Base-by-base conservation (phyloP, 345 rosid genomes). In the Populus alba region DNA sequence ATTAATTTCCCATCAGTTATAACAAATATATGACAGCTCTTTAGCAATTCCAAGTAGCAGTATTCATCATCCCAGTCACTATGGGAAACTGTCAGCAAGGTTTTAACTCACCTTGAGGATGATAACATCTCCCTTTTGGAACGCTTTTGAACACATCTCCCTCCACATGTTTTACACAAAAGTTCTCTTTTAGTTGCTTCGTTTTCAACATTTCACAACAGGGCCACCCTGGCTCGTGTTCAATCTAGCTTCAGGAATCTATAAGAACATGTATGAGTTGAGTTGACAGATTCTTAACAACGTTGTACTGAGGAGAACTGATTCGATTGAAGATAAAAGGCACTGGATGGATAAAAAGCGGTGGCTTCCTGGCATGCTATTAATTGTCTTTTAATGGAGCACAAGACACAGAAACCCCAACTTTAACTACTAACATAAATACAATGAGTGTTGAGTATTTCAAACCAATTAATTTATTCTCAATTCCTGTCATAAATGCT, bases 131-230 rank as follows among this genome's bases (percentile, higher is more conserved):
- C 25, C 49, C 39, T 22, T 22, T 38, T 68, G 71, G 71, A 35
- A 68, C 23, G 16, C 71, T 68, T 68, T 68, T 37, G 41, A 68
- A 68, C 71, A 68, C 38, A 38, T 68, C 71, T 38, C 71, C 71
- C 45, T 20, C 71, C 11, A 37, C 45, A 39, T 68, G 71, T 39
- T 68, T 37, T 12, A 68, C 71, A 35, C 71, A 38, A 4, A 15
- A 33, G 35, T 51, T 51, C 59, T 51, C 59, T 51, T 49, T 51
- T 22, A 51, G 59, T 51, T 51, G 59, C 59, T 51, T 18, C 59
- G 18, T 51, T 51, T 22, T 51, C 20, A 18, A 18, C 59, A 51
- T 51, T 51, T 51, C 59, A 51, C 59, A 5, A 18, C 22, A 51
- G n/a, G n/a, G 59, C n/a, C 59, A 51, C 59, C n/a, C 18, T 17